These are phyloP conservation scores for Phytophthora pinifolia DNA, from an alignment of 352 stramenopile species.

Conservation along the genomic window DNA sequence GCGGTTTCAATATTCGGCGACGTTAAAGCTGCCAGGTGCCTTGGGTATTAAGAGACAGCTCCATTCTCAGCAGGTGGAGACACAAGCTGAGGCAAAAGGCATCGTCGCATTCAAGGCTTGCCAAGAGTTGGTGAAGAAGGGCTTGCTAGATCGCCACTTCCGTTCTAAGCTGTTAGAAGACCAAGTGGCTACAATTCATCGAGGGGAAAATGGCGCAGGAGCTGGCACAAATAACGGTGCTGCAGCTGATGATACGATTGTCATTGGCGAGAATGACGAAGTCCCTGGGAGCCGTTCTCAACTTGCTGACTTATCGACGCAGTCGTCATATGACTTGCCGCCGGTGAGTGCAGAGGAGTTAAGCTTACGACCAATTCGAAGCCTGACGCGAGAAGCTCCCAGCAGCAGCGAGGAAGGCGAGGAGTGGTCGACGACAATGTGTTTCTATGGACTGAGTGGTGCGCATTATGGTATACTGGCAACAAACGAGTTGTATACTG, in stretches of 20 bases:
- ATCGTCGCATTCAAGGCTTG: conserved; percentile 85
- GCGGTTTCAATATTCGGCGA: conserved; percentile 63
- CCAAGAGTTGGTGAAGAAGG: conserved; percentile 68
- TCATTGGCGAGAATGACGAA: conserved; percentile 35
- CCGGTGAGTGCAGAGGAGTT: conserved; percentile 75
- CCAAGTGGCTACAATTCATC: conserved; percentile 38
- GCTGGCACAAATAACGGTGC: conserved; percentile 4
- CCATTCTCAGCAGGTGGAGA: conserved; percentile 59
- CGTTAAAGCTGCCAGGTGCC: conserved; percentile 58
- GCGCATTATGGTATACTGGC: conserved; percentile 73
- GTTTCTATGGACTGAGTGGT: conserved; percentile 73
- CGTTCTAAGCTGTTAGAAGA: conserved; percentile 70
- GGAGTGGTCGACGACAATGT: conserved; percentile 61
- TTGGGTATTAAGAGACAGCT: conserved; percentile 69
- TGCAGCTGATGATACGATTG: conserved; percentile 33
- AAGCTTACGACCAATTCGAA: conserved; percentile 67
- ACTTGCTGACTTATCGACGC: conserved; percentile 70
- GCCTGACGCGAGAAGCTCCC: conserved; percentile 28
- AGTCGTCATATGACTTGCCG: conserved; percentile 85
- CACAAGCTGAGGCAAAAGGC: conserved; percentile 65
- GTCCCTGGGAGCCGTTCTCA: conserved; percentile 17
- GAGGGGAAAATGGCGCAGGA: conserved; percentile 16
- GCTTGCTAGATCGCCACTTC: conserved; percentile 70
- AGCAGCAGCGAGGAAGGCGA: conserved; percentile 32
- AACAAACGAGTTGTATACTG: conserved; percentile 78